Evolutionary conservation across 192 early-diverging fungal genomes (phyloP).

Genomic region (Coemansia sp.): DNA sequence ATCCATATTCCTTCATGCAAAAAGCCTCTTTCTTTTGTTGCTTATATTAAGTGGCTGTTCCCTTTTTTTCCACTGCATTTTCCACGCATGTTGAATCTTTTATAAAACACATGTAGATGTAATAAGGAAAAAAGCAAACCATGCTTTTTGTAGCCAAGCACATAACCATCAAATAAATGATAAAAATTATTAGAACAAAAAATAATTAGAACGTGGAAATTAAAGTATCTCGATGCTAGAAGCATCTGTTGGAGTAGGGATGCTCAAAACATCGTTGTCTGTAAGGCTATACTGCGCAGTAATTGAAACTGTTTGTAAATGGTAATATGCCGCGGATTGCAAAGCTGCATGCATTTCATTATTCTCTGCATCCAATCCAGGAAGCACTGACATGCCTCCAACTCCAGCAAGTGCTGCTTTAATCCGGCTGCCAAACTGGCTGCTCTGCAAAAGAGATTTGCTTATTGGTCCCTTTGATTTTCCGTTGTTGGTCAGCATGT

Average conservation of each 20-base stretch:
- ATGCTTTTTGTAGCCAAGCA: too few species aligned
- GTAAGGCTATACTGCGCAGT: not conserved
- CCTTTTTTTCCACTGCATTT: too few species aligned
- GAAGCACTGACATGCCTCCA: not conserved
- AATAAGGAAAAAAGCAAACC: too few species aligned
- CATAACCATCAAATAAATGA: too few species aligned
- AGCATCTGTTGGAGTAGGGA: not conserved
- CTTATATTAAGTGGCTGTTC: too few species aligned
- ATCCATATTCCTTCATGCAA: too few species aligned
- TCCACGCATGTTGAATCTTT: too few species aligned
- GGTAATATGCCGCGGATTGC: constrained; percentile 15
- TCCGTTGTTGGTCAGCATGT: not conserved
- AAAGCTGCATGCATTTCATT: constrained; percentile 18
- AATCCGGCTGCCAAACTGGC: not conserved
- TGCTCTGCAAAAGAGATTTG: not conserved
- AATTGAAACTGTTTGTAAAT: not conserved
- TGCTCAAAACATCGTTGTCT: not conserved
- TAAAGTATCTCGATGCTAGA: not conserved
- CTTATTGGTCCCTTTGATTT: too few species aligned
- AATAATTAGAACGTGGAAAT: too few species aligned
- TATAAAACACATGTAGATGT: too few species aligned
- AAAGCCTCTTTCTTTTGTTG: too few species aligned
- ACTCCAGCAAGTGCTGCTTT: not conserved
- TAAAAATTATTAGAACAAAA: too few species aligned
- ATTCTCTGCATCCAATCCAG: not conserved